Base-by-base conservation (phyloP, 2,329 filamentous ascomycete genomes). In the Phoma sp. region DNA sequence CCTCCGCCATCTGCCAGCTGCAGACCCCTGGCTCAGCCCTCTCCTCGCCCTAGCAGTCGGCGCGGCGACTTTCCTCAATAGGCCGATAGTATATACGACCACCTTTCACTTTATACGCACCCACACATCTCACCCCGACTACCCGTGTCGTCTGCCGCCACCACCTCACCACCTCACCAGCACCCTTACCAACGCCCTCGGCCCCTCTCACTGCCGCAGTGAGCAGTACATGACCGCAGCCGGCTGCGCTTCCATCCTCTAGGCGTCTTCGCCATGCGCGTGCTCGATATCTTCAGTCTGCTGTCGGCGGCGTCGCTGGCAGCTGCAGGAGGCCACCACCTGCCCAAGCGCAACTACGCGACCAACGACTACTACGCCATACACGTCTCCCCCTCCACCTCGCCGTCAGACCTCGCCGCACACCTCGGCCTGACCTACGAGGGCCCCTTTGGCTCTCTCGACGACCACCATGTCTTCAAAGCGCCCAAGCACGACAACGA, bases 281-380 rank as follows among this genome's bases (percentile, higher is more conserved):
- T 78, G 56, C 78, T 83, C 56, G 64, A 85, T 46, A 68, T 89
- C 48, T 72, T 66, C 56, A 62, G 65, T 51, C 67, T 75, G 60
- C 66, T 75, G 47, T 71, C 72, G 26, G 69, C 68, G 36, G 69
- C 74, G 21, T 61, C 67, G 52, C 61, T 69, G 53, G 65, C 67
- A 37, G 63, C 70, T 17, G 68, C 67, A 43, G 63, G 60, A 29
- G 28, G 30, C 42, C 58, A 57, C 42, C 69, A 68, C 60, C 74
- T 85, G 37, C 78, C 81, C 42, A 78, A 82, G 59, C 88, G 90
- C 65, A 84, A 95, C 70, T 91, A 96, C 80, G 84, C 89, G 42
- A 82, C 84, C 32, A 86, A 92, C 76, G 93, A 99, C 76, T 98
- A 96, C 78, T 97, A 98, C 74, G 92, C 96, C 60, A 82, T 99